A percentile compares a stretch with the other conserved stretches of the same genome.
Conservation (phyloP, 805 yeast species). For the Teunomyces kruisii region DNA sequence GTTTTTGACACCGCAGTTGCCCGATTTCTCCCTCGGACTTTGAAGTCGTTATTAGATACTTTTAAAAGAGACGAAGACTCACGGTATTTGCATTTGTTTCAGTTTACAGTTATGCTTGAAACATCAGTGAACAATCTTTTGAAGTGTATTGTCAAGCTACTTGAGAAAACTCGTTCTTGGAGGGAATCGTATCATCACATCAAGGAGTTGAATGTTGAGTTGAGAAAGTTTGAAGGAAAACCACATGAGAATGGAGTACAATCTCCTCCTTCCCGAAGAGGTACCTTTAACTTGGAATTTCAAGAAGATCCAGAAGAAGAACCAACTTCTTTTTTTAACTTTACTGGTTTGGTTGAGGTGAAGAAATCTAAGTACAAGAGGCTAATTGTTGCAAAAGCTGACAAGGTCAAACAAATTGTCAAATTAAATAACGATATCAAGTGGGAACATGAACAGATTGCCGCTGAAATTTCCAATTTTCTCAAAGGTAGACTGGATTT, state of each 20-base stretch:
- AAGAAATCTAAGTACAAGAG: conserved; percentile 49
- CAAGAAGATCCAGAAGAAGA: conserved; percentile 10
- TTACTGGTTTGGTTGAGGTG: conserved; percentile 49
- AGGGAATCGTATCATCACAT: conserved; percentile 27
- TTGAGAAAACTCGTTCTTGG: conserved; percentile 31
- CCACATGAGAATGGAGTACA: conserved; percentile 4
- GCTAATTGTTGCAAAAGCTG: conserved; percentile 39
- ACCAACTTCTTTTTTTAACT: conserved; percentile 27
- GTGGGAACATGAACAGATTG: conserved; percentile 57
- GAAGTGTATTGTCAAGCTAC: conserved; percentile 20
- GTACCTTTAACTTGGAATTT: conserved; percentile 16
- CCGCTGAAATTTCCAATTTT: conserved; percentile 61
- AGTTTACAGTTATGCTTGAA: conserved; percentile 25
- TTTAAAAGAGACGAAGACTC: not conserved
- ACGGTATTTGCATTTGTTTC: conserved; percentile 8
- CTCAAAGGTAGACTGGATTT: conserved; percentile 50
- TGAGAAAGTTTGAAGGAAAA: conserved; percentile 24
- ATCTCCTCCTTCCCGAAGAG: conserved; percentile 15
- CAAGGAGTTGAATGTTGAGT: conserved; percentile 25
- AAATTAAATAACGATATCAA: conserved; percentile 49
- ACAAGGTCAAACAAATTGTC: conserved; percentile 42
- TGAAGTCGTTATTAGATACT: not conserved
- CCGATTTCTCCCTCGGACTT: not conserved
- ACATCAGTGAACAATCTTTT: conserved; percentile 22
- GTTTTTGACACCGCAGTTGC: conserved; percentile 15